These are phyloP conservation scores for Cercospora sojina DNA, from an alignment of 2,329 filamentous ascomycete species.

Conservation along the genomic window DNA sequence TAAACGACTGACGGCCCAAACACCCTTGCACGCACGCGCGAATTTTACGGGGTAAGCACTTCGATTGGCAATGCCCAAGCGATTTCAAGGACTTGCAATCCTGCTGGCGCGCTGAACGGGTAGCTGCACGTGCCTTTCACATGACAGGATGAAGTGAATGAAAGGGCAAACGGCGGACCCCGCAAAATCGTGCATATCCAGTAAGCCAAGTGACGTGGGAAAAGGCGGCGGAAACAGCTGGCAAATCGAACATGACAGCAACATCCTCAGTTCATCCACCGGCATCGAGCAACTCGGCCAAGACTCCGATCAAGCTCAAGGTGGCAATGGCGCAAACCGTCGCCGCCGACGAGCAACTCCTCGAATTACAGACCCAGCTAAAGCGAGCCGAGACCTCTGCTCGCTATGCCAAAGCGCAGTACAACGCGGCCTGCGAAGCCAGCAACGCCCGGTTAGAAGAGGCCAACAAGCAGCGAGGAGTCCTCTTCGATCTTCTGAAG, in stretches of 20 bases:
- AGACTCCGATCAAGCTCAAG: background rate
- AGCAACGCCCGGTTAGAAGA: background rate
- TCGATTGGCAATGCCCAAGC: background rate
- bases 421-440: background rate
- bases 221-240: background rate
- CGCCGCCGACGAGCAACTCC: background rate
- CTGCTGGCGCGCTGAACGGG: background rate
- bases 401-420: constrained; percentile 2
- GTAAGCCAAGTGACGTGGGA: background rate
- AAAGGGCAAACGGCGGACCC: background rate
- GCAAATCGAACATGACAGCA: constrained; percentile 9
- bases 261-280: background rate
- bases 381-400: background rate
- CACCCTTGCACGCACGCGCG: constrained; percentile 4
- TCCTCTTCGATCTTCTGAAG: background rate
- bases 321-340: background rate
- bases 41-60: background rate
- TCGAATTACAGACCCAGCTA: background rate
- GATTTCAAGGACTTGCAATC: constrained; percentile 2
- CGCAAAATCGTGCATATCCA: constrained; percentile 8
- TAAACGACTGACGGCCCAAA: background rate
- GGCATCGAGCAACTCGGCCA: background rate
- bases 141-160: constrained; percentile 10
- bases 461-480: background rate
- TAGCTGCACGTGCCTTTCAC: constrained; percentile 12